Percentiles rank a stretch among this genome's conserved stretches.
Conservation (phyloP, 2,329 filamentous ascomycete genomes). For the Harringtonia lauricola region DNA sequence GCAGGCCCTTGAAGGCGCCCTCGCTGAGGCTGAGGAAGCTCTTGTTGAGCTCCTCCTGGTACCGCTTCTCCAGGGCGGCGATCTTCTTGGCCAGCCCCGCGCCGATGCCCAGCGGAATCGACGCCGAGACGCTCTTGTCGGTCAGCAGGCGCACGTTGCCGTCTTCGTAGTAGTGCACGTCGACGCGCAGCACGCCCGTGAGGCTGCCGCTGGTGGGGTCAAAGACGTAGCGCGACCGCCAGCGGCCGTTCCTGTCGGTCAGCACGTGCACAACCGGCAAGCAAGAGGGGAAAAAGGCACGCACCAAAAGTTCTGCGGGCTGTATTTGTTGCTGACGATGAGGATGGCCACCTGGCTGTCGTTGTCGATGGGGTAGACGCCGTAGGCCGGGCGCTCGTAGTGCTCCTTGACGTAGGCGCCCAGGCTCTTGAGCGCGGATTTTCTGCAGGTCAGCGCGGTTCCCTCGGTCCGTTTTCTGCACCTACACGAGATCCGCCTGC, state of each 20-base stretch:
- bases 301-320: constrained; percentile 94
- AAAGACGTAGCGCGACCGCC: constrained; percentile 80
- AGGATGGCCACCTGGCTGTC: constrained; percentile 69
- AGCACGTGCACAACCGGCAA: background rate
- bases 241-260: constrained; percentile 72
- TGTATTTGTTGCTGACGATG: constrained; percentile 93
- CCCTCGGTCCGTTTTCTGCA: constrained; percentile 3
- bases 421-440: constrained; percentile 73
- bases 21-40: constrained; percentile 84
- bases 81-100: constrained; percentile 69
- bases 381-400: constrained; percentile 70
- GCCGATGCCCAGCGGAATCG: constrained; percentile 50
- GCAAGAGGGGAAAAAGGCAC: constrained; percentile 6
- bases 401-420: constrained; percentile 73
- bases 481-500: constrained; percentile 72
- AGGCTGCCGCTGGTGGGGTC: constrained; percentile 57
- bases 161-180: constrained; percentile 99
- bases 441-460: constrained; percentile 34
- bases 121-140: constrained; percentile 60
- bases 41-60: constrained; percentile 90
- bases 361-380: constrained; percentile 70
- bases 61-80: constrained; percentile 71
- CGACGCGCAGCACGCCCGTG: constrained; percentile 75
- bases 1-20: constrained; percentile 86
- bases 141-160: constrained; percentile 91